phyloP scores from a whole-genome alignment of 1,139 yeast genomes.

The Yamadazyma oceani region DNA sequence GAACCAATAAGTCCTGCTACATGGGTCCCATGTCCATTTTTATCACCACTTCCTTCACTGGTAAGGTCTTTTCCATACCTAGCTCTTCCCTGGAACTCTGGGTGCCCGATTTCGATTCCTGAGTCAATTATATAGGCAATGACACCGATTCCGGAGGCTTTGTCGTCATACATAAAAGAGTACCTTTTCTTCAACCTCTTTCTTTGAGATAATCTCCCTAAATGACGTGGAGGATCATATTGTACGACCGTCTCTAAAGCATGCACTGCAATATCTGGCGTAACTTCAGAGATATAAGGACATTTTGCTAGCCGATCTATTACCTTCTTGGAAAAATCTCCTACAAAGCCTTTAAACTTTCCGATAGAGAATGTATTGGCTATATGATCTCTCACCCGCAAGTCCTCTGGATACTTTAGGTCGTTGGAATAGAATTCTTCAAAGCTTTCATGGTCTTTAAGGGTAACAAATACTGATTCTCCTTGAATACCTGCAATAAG shows the following conservation, averaged over 20 bases:
- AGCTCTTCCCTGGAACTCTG: constrained; percentile 69
- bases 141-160: constrained; percentile 41
- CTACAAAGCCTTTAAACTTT: constrained; percentile 61
- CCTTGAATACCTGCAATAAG: neutral
- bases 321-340: constrained; percentile 51
- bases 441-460: constrained; percentile 29
- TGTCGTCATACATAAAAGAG: constrained; percentile 28
- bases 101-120: constrained; percentile 59
- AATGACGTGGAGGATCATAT: constrained; percentile 63
- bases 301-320: constrained; percentile 48
- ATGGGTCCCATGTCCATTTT: constrained; percentile 81
- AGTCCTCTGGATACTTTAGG: constrained; percentile 27
- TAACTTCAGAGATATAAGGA: constrained; percentile 55
- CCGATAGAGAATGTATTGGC: constrained; percentile 56
- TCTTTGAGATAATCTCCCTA: constrained; percentile 61
- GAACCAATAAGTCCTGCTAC: constrained; percentile 92
- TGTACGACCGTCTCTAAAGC: constrained; percentile 40
- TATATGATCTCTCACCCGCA: constrained; percentile 44
- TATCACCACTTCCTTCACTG: constrained; percentile 60
- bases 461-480: constrained; percentile 25
- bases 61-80: constrained; percentile 59
- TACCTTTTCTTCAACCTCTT: constrained; percentile 26
- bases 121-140: constrained; percentile 82
- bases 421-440: constrained; percentile 44
- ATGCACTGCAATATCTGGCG: constrained; percentile 55